Conservation (phyloP, 2,329 filamentous ascomycete genomes). For the Monilinia fructicola region DNA sequence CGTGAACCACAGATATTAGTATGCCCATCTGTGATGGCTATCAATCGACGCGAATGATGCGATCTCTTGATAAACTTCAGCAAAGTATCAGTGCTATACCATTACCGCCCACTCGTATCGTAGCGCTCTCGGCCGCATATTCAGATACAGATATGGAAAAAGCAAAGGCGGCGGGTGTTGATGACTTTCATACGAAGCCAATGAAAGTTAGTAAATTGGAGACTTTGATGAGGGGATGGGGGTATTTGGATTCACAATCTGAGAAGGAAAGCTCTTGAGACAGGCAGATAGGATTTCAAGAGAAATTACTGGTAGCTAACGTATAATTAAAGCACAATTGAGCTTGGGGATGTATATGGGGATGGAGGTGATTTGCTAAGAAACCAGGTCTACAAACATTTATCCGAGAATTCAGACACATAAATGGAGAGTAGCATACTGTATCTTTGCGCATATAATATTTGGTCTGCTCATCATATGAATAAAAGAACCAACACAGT, state of each 20-base stretch:
- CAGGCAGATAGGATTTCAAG: neutral
- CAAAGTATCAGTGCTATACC: constrained; percentile 30
- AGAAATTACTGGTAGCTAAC: neutral
- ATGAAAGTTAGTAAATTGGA: constrained; percentile 36
- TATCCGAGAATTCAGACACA: neutral
- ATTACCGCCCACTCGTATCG: constrained; percentile 41
- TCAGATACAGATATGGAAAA: constrained; percentile 49
- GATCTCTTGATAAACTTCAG: constrained; percentile 46
- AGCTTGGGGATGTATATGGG: neutral
- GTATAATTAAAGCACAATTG: neutral
- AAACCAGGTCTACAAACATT: neutral
- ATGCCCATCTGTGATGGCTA: constrained; percentile 56
- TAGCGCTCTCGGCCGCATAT: constrained; percentile 54
- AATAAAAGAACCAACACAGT: neutral
- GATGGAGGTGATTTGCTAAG: neutral
- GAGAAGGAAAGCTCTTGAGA: neutral
- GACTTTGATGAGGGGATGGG: constrained; percentile 16
- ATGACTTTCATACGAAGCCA: constrained; percentile 55
- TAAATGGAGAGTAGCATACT: neutral
- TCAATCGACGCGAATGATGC: constrained; percentile 49
- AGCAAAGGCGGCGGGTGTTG: constrained; percentile 52
- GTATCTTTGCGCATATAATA: neutral
- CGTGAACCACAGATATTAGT: constrained; percentile 46
- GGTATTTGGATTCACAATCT: neutral
- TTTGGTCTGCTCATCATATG: no score